phyloP scores from a whole-genome alignment of 1,139 yeast genomes.

The Kodamaea fungicola region DNA sequence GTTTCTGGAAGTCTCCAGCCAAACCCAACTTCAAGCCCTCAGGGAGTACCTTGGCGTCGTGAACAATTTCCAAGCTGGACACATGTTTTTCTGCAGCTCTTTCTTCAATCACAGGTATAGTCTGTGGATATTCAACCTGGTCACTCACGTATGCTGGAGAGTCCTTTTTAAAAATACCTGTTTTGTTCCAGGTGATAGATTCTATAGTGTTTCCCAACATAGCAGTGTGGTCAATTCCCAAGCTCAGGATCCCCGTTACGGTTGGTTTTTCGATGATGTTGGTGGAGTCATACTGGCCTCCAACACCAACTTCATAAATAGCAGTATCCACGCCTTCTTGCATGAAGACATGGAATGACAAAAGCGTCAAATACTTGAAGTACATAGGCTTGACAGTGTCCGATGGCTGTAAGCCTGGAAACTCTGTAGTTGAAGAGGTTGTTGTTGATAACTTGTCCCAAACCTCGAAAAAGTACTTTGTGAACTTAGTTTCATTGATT shows the following conservation, averaged over 20 bases:
- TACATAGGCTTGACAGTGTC: conserved; percentile 82
- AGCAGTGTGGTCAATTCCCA: conserved; percentile 90
- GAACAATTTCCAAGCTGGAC: conserved; percentile 51
- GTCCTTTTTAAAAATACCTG: conserved; percentile 79
- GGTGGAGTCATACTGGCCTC: conserved; percentile 95
- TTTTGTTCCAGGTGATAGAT: conserved; percentile 94
- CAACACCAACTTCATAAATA: conserved; percentile 96
- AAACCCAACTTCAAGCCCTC: conserved; percentile 60
- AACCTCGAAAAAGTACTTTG: conserved; percentile 88
- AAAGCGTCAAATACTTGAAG: conserved; percentile 82
- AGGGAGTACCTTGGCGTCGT: conserved; percentile 29
- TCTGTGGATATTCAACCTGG: conserved; percentile 51
- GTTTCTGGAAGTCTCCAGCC: conserved; percentile 79
- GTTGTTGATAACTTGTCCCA: conserved; percentile 77
- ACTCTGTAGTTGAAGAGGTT: conserved; percentile 49
- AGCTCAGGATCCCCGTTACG: conserved; percentile 78
- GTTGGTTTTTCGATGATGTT: conserved; percentile 78
- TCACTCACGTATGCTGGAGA: conserved; percentile 64
- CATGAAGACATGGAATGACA: conserved; percentile 88
- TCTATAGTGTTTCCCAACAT: conserved; percentile 87
- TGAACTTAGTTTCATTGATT: conserved; percentile 71
- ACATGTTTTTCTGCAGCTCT: conserved; percentile 66
- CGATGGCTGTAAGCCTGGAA: conserved; percentile 68
- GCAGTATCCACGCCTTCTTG: conserved; percentile 90
- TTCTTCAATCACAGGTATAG: conserved; percentile 48